Evolutionary conservation across 1,284 basidiomycete genomes (phyloP).

Genomic region (Tilletiopsis washingtonensis): DNA sequence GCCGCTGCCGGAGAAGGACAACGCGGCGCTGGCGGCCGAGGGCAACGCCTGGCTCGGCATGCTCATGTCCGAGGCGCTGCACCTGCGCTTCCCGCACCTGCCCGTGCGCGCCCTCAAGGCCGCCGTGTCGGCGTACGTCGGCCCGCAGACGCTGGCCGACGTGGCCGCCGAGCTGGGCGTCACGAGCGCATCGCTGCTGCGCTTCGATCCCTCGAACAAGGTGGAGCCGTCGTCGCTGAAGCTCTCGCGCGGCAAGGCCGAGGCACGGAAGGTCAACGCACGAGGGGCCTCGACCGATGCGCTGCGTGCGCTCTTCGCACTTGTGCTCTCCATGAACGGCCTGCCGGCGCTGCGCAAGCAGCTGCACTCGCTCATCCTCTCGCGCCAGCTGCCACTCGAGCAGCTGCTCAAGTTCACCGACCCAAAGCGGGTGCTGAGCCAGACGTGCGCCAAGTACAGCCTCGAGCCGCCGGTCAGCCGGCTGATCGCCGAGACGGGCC

Average conservation of each 20-base stretch:
- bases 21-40: slow-evolving; percentile 68
- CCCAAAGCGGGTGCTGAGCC: slow-evolving; percentile 46
- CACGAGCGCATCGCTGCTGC: slow-evolving; percentile 37
- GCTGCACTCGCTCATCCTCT: slow-evolving; percentile 23
- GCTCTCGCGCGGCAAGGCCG: no score
- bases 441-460: slow-evolving; percentile 43
- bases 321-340: slow-evolving; percentile 49
- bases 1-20: slow-evolving; percentile 50
- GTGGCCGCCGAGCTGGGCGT: slow-evolving; percentile 60
- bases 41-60: slow-evolving; percentile 88
- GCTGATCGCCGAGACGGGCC: slow-evolving; percentile 83
- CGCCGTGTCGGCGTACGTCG: slow-evolving; percentile 82
- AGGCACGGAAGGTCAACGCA: slow-evolving; percentile 13
- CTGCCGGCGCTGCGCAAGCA: slow-evolving; percentile 21
- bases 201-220: no score
- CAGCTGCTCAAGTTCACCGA: slow-evolving; percentile 71
- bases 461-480: slow-evolving; percentile 50
- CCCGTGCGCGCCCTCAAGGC: slow-evolving; percentile 83
- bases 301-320: slow-evolving; percentile 53
- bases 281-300: slow-evolving; percentile 46
- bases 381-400: slow-evolving; percentile 55
- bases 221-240: slow-evolving; percentile 44
- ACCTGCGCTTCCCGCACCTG: slow-evolving; percentile 77
- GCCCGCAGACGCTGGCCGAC: slow-evolving; percentile 69
- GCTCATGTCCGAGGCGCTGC: slow-evolving; percentile 77